These are phyloP conservation scores for Suhomyces canberraensis DNA, from an alignment of 805 yeast species.

Conservation along the genomic window DNA sequence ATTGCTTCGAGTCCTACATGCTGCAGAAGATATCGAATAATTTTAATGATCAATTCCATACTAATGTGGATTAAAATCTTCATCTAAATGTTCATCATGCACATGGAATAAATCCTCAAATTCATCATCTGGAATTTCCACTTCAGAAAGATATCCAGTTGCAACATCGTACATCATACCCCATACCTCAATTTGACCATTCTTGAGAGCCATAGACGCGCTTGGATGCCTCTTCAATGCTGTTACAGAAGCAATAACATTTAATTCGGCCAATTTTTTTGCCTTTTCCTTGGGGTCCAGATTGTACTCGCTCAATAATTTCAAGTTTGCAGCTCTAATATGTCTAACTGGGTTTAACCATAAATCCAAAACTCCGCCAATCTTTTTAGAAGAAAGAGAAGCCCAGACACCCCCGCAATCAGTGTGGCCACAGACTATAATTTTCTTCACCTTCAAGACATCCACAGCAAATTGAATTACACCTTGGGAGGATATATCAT, in stretches of 20 bases:
- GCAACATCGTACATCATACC: constrained; percentile 84
- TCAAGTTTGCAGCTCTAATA: constrained; percentile 58
- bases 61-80: constrained; percentile 22
- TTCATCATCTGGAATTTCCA: constrained; percentile 39
- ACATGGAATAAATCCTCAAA: constrained; percentile 40
- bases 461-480: constrained; percentile 87
- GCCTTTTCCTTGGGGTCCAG: constrained; percentile 52
- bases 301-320: constrained; percentile 45
- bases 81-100: constrained; percentile 20
- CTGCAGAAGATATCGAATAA: no score
- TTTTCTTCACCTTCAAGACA: constrained; percentile 73
- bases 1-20: no score
- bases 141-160: constrained; percentile 56
- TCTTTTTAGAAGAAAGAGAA: constrained; percentile 57
- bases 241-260: constrained; percentile 69
- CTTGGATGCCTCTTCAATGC: constrained; percentile 63
- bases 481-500: constrained; percentile 71
- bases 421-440: constrained; percentile 89
- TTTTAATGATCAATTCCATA: no score
- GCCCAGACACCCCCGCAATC: constrained; percentile 95
- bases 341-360: constrained; percentile 71
- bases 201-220: constrained; percentile 61
- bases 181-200: constrained; percentile 68
- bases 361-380: constrained; percentile 68
- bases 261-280: constrained; percentile 66